Evolutionary conservation across 2,329 filamentous ascomycete genomes (phyloP).

Genomic region (Fusarium floridanum): DNA sequence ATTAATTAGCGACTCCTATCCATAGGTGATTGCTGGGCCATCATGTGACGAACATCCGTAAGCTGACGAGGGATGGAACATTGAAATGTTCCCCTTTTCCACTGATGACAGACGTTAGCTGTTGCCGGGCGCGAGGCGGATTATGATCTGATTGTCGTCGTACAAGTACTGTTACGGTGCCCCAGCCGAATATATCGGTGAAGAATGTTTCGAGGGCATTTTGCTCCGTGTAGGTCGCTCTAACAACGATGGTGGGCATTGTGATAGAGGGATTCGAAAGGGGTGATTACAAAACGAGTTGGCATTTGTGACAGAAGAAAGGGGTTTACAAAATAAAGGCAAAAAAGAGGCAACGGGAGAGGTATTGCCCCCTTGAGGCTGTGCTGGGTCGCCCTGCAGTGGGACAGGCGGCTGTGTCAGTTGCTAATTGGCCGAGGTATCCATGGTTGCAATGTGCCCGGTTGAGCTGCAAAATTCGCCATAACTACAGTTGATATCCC

Average conservation of each 20-base stretch:
- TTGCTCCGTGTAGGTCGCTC: slow-evolving; percentile 11
- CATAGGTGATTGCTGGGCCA: no score
- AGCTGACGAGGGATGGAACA: not conserved
- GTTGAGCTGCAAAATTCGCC: no score
- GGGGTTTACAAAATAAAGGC: no score
- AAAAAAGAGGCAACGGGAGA: no score
- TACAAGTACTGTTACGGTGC: not conserved
- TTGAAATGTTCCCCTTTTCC: not conserved
- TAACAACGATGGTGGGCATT: not conserved
- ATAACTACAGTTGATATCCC: no score
- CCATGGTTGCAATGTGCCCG: no score
- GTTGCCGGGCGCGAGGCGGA: not conserved
- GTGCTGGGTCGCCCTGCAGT: no score
- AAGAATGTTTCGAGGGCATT: slow-evolving; percentile 9
- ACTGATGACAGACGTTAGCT: not conserved
- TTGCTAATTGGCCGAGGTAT: no score
- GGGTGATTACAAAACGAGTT: no score
- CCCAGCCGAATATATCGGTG: not conserved
- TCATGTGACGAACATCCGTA: not conserved
- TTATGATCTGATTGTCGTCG: not conserved
- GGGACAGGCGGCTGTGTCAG: no score
- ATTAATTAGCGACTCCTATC: not conserved
- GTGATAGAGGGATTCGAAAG: no score
- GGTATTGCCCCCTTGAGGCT: no score
- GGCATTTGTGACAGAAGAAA: not conserved